A percentile compares a stretch with the other conserved stretches of the same genome.
Conservation (phyloP, 371 early-diverging fungal genomes). For the Funneliformis caledonium region DNA sequence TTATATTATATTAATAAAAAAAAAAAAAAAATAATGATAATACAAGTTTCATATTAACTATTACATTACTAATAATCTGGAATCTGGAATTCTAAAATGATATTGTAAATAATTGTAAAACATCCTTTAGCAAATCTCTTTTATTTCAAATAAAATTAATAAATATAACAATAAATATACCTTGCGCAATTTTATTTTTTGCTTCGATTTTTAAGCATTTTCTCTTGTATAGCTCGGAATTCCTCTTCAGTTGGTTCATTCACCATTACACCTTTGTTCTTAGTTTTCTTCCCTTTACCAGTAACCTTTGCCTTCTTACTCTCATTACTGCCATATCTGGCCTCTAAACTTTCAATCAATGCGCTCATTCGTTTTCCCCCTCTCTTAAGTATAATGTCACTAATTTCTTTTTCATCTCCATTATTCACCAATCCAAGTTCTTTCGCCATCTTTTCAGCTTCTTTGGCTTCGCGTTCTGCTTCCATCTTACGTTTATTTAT, state of each 20-base stretch:
- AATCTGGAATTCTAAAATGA: too few relatives aligned
- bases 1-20: neutral
- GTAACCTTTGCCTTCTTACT: conserved; percentile 6
- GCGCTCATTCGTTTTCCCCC: conserved; percentile 30
- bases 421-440: conserved; percentile 52
- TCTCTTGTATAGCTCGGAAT: conserved; percentile 38
- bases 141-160: too few relatives aligned
- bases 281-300: conserved; percentile 7
- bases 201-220: conserved; percentile 6
- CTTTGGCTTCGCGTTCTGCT: conserved; percentile 60
- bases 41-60: neutral
- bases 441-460: conserved; percentile 57
- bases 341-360: conserved; percentile 37
- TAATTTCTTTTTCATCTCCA: neutral
- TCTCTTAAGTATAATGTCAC: conserved; percentile 24
- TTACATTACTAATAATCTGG: too few relatives aligned
- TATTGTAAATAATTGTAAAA: too few relatives aligned
- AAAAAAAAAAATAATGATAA: neutral
- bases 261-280: neutral
- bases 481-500: conserved; percentile 56
- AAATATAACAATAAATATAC: too few relatives aligned
- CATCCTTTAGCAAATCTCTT: too few relatives aligned
- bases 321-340: conserved; percentile 34
- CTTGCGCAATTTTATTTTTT: neutral
- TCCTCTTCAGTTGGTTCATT: conserved; percentile 35